A percentile compares a stretch with the other conserved stretches of the same genome.
Conservation (phyloP, 192 early-diverging fungal genomes). For the Linnemannia zychae region DNA sequence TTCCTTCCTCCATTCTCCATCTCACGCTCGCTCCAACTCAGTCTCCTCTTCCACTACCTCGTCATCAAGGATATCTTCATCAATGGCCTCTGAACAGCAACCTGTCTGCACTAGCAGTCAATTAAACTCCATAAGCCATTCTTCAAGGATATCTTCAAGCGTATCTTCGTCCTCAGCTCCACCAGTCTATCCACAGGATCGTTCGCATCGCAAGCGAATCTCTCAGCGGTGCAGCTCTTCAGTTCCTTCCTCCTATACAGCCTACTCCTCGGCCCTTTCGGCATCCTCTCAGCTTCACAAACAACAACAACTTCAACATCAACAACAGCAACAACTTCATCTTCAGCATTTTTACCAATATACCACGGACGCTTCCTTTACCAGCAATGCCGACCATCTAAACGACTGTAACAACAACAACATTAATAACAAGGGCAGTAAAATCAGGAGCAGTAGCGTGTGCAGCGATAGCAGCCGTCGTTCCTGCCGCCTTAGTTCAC, state of each 20-base stretch:
- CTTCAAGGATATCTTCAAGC: not conserved
- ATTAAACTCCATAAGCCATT: not conserved
- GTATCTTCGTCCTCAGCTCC: constrained; percentile 1
- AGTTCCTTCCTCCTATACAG: constrained; percentile 36
- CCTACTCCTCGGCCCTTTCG: constrained; percentile 46
- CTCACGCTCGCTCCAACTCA: constrained; percentile 25
- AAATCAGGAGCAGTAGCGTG: constrained; percentile 8
- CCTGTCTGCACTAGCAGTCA: not conserved
- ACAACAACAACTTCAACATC: constrained; percentile 21
- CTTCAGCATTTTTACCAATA: constrained; percentile 8
- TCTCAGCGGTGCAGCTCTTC: constrained; percentile 34
- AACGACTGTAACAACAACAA: not conserved
- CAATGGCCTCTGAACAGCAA: not conserved
- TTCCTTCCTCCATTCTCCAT: constrained; percentile 28
- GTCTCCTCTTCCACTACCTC: not conserved
- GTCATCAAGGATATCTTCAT: not conserved
- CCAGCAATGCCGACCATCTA: constrained; percentile 3
- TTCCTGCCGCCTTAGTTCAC: constrained; percentile 12
- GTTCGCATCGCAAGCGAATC: constrained; percentile 27
- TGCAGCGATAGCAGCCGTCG: constrained; percentile 20
- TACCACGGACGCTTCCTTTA: not conserved
- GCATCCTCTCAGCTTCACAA: constrained; percentile 37
- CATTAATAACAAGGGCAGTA: constrained; percentile 9
- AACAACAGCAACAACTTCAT: constrained; percentile 15
- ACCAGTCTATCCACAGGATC: constrained; percentile 33